A percentile compares a stretch with the other conserved stretches of the same genome.
These are phyloP conservation scores for Globisporangium emineosum DNA, from an alignment of 352 stramenopile species.

Conservation along the genomic window DNA sequence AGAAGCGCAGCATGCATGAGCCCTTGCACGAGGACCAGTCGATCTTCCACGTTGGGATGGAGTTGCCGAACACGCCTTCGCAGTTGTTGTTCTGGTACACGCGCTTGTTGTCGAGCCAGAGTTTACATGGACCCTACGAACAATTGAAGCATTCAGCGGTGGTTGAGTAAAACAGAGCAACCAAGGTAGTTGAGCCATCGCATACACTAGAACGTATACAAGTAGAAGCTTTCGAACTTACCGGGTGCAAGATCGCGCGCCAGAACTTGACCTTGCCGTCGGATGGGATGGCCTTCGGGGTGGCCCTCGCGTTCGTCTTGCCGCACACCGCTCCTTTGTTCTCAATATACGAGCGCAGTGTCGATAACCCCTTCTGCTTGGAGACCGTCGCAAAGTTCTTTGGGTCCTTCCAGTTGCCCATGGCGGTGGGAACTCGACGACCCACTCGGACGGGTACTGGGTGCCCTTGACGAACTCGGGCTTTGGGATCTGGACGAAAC, in stretches of 20 bases:
- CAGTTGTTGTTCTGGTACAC: conserved; percentile 5
- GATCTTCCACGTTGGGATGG: no score
- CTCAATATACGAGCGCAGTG: conserved; percentile 22
- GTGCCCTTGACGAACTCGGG: not conserved
- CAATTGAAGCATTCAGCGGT: not conserved
- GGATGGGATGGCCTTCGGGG: conserved; percentile 18
- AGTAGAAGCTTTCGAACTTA: not conserved
- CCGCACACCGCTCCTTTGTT: conserved; percentile 20
- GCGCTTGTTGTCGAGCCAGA: conserved; percentile 1
- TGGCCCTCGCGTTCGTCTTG: conserved; percentile 19
- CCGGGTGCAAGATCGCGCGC: not conserved
- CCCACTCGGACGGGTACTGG: conserved; percentile 3
- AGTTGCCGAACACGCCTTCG: no score
- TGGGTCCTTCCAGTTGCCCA: conserved; percentile 4
- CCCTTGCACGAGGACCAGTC: not conserved
- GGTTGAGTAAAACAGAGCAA: no score
- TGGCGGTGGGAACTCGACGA: conserved; percentile 6
- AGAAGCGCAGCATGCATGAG: not conserved
- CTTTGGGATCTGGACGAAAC: conserved; percentile 2
- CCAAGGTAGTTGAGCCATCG: no score
- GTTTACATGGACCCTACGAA: not conserved
- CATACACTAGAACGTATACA: no score
- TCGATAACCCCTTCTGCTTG: conserved; percentile 9
- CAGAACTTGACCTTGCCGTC: conserved; percentile 22
- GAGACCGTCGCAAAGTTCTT: conserved; percentile 1